phyloP scores from a whole-genome alignment of 768 basidiomycete species.

The Boletus edulis region DNA sequence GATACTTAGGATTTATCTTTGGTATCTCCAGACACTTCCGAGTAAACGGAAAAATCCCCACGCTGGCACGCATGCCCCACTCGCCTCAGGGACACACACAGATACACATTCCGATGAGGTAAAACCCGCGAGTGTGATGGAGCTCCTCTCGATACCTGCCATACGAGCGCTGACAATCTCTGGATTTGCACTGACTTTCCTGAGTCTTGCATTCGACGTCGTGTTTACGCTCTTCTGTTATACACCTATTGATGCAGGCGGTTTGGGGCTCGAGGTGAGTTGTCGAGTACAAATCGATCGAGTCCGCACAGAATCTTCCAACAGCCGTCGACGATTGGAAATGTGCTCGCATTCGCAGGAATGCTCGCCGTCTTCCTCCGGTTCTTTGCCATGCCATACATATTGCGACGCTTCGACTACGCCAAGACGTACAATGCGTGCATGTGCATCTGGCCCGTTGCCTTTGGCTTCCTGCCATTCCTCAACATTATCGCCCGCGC shows the following conservation, averaged over 20 bases:
- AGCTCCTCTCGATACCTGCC: conserved; percentile 47
- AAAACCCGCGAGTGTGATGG: conserved; percentile 27
- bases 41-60: conserved; percentile 7
- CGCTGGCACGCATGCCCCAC: not conserved
- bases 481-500: conserved; percentile 47
- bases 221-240: conserved; percentile 66
- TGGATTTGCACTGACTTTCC: conserved; percentile 48
- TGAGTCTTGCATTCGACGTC: conserved; percentile 56
- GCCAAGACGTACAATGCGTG: conserved; percentile 49
- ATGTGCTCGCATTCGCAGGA: conserved; percentile 54
- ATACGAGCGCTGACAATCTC: conserved; percentile 52
- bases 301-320: not conserved
- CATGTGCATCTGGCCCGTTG: conserved; percentile 53
- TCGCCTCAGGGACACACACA: not conserved
- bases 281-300: conserved; percentile 12
- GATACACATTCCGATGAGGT: not conserved
- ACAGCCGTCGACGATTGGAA: conserved; percentile 57
- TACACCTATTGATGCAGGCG: conserved; percentile 52
- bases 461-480: conserved; percentile 47
- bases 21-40: conserved; percentile 14
- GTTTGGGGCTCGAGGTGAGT: conserved; percentile 51
- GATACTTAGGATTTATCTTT: not conserved
- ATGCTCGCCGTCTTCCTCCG: conserved; percentile 47
- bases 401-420: conserved; percentile 47
- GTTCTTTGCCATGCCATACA: conserved; percentile 48